Base-by-base conservation (phyloP, 139 green algal genomes). In the Yamagishiella unicocca region DNA sequence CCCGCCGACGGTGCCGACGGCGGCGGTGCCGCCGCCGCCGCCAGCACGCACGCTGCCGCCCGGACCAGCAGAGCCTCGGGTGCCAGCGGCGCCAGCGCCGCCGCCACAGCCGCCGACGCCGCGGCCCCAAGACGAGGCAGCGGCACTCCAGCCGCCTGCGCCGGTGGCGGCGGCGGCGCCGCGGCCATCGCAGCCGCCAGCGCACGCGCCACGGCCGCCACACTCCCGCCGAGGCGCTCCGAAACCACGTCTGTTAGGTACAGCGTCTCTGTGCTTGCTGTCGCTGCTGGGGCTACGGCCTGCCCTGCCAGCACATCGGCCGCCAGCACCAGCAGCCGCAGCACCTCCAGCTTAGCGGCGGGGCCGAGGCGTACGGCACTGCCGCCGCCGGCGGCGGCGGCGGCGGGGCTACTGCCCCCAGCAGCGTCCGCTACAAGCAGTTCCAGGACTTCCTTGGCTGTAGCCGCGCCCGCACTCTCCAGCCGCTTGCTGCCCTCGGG, bases 281-380 rank as follows among this genome's bases (percentile, higher is more conserved):
- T n/a, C n/a, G n/a, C n/a, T n/a, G n/a, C n/a, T n/a, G n/a, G n/a
- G n/a, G n/a, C n/a, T n/a, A n/a, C n/a, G n/a, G n/a, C n/a, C n/a
- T n/a, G n/a, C n/a, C n/a, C n/a, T n/a, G n/a, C n/a, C 70, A 37
- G 70, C 37, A 24, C 72, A 6, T 82, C 74, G 31, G 74, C 74
- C 46, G 74, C 74, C 50, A 82, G 31, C 40, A 31, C n/a, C 50
- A 82, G 25, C n/a, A 82, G 46, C 31, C 74, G 74, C n/a, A 82
- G 14, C 46, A 82, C 38, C 31, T 82, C 50, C 38, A 67, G 31
- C 31, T 46, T 67, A 4, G 31, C 46, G 19, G 43, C 33, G n/a
- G 74, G 12, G 35, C 43, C 42, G 9, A 80, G 72, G 24, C 17
- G 72, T 29, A 80, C 27, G 37, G 43, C 42, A 45, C 42, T 55